These are phyloP conservation scores for Linum tenue DNA, from an alignment of 345 rosid species.

Conservation along the genomic window DNA sequence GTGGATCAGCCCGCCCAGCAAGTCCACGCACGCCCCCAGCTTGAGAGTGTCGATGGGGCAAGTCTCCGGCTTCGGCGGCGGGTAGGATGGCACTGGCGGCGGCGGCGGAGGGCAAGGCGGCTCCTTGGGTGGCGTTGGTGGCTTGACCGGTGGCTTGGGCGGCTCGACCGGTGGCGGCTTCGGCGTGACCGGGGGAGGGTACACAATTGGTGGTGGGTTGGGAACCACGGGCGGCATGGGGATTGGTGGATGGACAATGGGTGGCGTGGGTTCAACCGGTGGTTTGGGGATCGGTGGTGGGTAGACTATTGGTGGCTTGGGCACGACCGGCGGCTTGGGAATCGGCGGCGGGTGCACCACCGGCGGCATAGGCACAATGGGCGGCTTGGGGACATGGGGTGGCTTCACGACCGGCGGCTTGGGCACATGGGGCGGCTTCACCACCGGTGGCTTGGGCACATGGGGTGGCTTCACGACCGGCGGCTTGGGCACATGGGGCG, in stretches of 20 bases:
- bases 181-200: conserved; percentile 16
- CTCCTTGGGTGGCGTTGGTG: conserved; percentile 3
- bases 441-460: conserved; percentile 10
- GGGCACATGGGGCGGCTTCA: not conserved
- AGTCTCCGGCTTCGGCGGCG: conserved; percentile 28
- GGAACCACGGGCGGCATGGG: conserved; percentile 6
- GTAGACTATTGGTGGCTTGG: conserved; percentile 15
- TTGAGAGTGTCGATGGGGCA: conserved; percentile 69
- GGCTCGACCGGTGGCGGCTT: conserved; percentile 10
- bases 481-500: conserved; percentile 16
- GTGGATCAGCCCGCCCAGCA: conserved; percentile 70
- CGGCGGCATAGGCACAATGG: conserved; percentile 21
- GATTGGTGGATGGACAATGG: conserved; percentile 8
- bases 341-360: conserved; percentile 16
- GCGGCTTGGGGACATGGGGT: not conserved
- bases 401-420: not conserved
- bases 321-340: not conserved
- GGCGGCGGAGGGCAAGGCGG: conserved; percentile 25
- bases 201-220: conserved; percentile 17
- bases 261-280: conserved; percentile 18
- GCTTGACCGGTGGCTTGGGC: conserved; percentile 15
- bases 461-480: conserved; percentile 8
- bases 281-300: conserved; percentile 23
- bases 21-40: conserved; percentile 82
- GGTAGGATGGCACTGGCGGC: conserved; percentile 23